Base-by-base conservation (phyloP, 768 basidiomycete species). In the Lyophyllum atratum region DNA sequence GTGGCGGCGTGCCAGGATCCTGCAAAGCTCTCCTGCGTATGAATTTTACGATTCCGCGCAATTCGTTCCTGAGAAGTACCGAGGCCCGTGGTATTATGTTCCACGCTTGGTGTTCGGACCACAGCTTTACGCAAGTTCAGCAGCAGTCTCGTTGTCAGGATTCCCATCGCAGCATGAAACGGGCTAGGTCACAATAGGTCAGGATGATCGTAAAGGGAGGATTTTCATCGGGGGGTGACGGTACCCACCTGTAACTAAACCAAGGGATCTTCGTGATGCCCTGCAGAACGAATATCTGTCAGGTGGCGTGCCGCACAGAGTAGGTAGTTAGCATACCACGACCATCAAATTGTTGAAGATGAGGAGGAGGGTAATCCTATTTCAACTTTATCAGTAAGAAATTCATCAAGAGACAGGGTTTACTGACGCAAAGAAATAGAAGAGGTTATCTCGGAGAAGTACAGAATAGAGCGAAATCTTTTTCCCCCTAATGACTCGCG, bases 291-390 rank as follows among this genome's bases (percentile, higher is more conserved):
- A 19, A 26, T 14, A 29, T 22, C 26, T 37, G 8, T 37, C 11
- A 37, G 11, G 4, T 37, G 11, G 4, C 17, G 14, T n/a, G n/a
- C n/a, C n/a, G n/a, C n/a, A 37, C 3, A 14, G 7, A 8, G 17
- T 17, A 1, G n/a, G n/a, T 8, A 2, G 19, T 28, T 10, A 22
- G 58, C 56, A 57, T 43, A 75, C 66, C 21, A 78, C 72, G 4
- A 79, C 76, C 79, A 80, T 80, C 11, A 80, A 64, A 58, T 78
- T 79, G 59, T 80, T 80, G 62, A 79, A 76, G 0, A 79, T 48
- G 6, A 82, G 65, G 1, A 80, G 58, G 45, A 66, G 58, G 0
- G 73, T 65, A 12, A 82, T 70, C 6, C 78, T 80, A 45, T 2
- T 45, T 34, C n/a, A n/a, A n/a, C n/a, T n/a, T n/a, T 15, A 15